These are phyloP conservation scores for Cucurbitaria berberidis DNA, from an alignment of 2,329 filamentous ascomycete genomes.

Conservation along the genomic window DNA sequence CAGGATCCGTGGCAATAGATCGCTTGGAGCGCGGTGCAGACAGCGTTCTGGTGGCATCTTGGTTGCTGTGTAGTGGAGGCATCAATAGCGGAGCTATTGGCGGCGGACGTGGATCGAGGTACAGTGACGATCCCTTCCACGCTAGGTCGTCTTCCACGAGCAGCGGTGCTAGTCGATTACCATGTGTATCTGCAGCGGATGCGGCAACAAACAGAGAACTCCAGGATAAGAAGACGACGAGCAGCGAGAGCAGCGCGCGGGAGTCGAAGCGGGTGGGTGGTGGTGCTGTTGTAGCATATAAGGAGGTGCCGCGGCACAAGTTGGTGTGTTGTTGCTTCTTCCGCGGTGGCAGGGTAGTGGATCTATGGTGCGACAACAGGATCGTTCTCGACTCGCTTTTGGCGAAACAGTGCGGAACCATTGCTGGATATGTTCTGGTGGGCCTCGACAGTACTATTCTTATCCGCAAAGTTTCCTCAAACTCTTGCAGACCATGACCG, in stretches of 20 bases:
- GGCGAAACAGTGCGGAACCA: constrained; percentile 23
- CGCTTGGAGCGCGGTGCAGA: constrained; percentile 34
- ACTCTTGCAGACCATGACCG: constrained; percentile 31
- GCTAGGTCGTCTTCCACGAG: constrained; percentile 31
- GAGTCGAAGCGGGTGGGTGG: constrained; percentile 11
- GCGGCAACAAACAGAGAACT: constrained; percentile 35
- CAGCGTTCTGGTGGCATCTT: constrained; percentile 31
- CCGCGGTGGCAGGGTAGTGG: constrained; percentile 22
- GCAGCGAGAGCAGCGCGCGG: constrained; percentile 31
- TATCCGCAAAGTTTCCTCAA: constrained; percentile 16
- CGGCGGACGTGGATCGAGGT: constrained; percentile 40
- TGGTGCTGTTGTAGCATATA: constrained; percentile 23
- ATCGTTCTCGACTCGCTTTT: constrained; percentile 30
- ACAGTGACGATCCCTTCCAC: constrained; percentile 39
- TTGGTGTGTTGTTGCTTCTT: constrained; percentile 29
- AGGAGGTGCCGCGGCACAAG: constrained; percentile 20
- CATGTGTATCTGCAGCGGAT: constrained; percentile 35
- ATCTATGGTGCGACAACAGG: constrained; percentile 43
- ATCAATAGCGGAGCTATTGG: constrained; percentile 39
- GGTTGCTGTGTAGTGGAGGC: constrained; percentile 37
- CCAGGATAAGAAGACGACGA: constrained; percentile 34
- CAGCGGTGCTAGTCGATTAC: constrained; percentile 38
- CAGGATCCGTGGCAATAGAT: constrained; percentile 33
- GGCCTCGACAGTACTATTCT: constrained; percentile 20
- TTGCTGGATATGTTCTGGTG: constrained; percentile 19